Base-by-base conservation (phyloP, 805 yeast species). In the Kodamaea neixiangensis region DNA sequence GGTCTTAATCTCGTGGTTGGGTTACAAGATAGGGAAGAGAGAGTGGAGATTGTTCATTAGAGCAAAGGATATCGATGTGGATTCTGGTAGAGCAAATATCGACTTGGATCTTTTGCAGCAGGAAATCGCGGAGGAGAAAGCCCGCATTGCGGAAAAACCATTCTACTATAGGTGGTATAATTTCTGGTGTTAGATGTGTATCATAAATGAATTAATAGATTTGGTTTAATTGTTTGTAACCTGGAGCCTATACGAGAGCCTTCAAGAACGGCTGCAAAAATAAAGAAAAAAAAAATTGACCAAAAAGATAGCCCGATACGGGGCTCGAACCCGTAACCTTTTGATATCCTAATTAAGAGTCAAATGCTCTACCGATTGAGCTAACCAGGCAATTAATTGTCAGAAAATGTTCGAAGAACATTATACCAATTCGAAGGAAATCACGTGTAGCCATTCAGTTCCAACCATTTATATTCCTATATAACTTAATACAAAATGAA, bases 71-170 rank as follows among this genome's bases (percentile, higher is more conserved):
- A 78, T 85, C 57, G 87, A 83, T 57, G 61, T 85, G 29, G 85
- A 80, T 59, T 71, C 81, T 38, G 90, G 90, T 46, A 78, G 87
- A 63, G 76, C 85, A 52, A 80, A 78, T 43, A 55, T 77, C 11
- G 88, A 84, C 57, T 55, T 81, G 50, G 87, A 83, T 20, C 63
- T 79, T 34, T 60, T 83, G 46, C 73, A 67, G 53, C 83, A 78
- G 60, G 86, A 83, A 61, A 64, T 82, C 44, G 75, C 73, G 3
- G 86, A 81, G 63, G 87, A 85, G 64, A 76, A 66, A 60, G 83
- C 72, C 5, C 69, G 60, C 51, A 58, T 83, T 53, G 73, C 71
- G 13, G 52, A 76, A 33, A 78, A 69, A 61, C 80, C 80, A 48
- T 59, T 70, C 55, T 76, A 67, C 60, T 70, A 70, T 67, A 77